A percentile compares a stretch with the other conserved stretches of the same genome.
Conservation (phyloP, 2,329 filamentous ascomycete species). For the Incumbomyces lentus region DNA sequence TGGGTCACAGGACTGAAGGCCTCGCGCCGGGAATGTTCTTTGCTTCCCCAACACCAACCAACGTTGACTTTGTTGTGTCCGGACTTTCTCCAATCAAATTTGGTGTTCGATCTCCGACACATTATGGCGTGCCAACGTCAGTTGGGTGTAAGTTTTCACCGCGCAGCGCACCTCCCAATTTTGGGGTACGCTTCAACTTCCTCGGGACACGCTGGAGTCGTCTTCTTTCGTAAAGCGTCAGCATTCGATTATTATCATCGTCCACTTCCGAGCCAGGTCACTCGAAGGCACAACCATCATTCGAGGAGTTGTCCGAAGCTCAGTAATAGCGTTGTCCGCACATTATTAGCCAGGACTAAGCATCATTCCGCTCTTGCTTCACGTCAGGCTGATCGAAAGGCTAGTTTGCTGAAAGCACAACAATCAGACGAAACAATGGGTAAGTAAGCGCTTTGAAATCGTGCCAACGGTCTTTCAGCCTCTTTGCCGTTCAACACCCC, state of each 20-base stretch:
- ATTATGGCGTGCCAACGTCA: conserved; percentile 5
- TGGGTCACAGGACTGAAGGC: too few relatives aligned
- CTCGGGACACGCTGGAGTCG: not conserved
- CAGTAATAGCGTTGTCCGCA: not conserved
- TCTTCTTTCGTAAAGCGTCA: not conserved
- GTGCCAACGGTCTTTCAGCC: too few relatives aligned
- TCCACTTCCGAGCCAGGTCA: not conserved
- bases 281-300: conserved; percentile 1
- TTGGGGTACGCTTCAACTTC: not conserved
- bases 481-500: too few relatives aligned
- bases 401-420: not conserved
- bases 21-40: not conserved
- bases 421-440: not conserved
- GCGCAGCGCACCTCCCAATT: not conserved
- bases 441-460: not conserved
- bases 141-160: not conserved
- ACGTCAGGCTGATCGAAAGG: conserved; percentile 1
- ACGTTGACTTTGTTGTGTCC: too few relatives aligned
- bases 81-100: too few relatives aligned
- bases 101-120: too few relatives aligned
- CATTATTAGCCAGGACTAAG: not conserved
- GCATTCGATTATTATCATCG: not conserved
- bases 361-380: conserved; percentile 3
- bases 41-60: conserved; percentile 6
- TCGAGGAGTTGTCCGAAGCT: not conserved